phyloP scores from a whole-genome alignment of 345 rosid genomes.

The Salix udensis region DNA sequence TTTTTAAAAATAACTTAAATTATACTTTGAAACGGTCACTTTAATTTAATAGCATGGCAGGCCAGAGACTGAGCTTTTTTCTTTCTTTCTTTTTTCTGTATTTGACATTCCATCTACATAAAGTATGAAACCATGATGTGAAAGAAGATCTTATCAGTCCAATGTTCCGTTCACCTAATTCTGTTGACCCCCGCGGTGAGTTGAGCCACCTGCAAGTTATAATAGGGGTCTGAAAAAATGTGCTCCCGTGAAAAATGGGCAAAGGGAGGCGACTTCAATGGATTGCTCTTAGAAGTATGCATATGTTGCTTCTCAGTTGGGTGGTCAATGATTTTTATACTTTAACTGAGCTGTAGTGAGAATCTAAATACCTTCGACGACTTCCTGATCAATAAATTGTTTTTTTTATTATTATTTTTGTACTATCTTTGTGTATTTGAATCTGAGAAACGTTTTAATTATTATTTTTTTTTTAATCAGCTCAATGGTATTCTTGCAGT shows the following conservation, averaged over 20 bases:
- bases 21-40: too few species aligned
- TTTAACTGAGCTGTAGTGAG: background rate
- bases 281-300: background rate
- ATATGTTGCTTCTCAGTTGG: background rate
- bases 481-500: too few species aligned
- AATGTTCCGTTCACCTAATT: slow-evolving; percentile 3
- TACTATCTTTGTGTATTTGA: too few species aligned
- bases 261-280: background rate
- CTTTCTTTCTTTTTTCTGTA: background rate
- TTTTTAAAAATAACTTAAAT: too few species aligned
- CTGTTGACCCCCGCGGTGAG: slow-evolving; percentile 1
- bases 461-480: too few species aligned
- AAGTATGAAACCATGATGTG: background rate
- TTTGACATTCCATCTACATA: background rate
- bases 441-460: background rate
- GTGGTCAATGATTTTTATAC: background rate
- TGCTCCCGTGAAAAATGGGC: background rate
- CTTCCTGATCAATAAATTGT: background rate
- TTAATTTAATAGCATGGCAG: background rate
- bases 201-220: background rate
- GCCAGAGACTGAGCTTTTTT: background rate
- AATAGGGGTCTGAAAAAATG: background rate
- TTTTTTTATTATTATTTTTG: too few species aligned
- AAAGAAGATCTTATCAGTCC: background rate
- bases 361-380: background rate